A percentile compares a stretch with the other conserved stretches of the same genome.
These are phyloP conservation scores for Acer negundo DNA, from an alignment of 345 rosid species.

Conservation along the genomic window DNA sequence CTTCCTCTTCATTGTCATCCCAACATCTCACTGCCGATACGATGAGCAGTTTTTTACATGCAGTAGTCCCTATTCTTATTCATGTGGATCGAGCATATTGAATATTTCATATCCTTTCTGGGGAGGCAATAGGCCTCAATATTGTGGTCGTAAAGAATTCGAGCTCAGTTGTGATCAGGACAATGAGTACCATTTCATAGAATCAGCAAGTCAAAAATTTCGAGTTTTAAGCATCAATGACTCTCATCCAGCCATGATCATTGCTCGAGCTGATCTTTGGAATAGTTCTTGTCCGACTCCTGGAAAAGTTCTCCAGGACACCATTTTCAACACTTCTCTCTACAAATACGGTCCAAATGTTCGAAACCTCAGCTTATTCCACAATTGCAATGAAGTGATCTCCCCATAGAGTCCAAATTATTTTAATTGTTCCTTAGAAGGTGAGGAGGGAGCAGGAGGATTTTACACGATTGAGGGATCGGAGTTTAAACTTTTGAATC, in stretches of 20 bases:
- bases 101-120: conserved; percentile 1
- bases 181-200: not conserved
- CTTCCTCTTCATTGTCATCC: not conserved
- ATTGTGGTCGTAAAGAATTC: conserved; percentile 8
- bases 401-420: not conserved
- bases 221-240: not conserved
- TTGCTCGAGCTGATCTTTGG: conserved; percentile 21
- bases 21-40: not conserved
- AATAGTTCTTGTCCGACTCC: too few species aligned
- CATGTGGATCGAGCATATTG: not conserved
- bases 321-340: not conserved
- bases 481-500: too few species aligned
- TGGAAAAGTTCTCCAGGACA: not conserved
- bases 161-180: not conserved
- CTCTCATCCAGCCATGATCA: not conserved
- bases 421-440: not conserved
- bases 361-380: conserved; percentile 30
- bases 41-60: not conserved
- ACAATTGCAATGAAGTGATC: conserved; percentile 17
- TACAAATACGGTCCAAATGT: not conserved
- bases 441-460: too few species aligned
- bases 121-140: not conserved
- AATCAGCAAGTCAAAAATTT: not conserved
- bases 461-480: too few species aligned
- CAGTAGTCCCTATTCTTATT: not conserved